phyloP scores from a whole-genome alignment of 2,329 filamentous ascomycete genomes.

The Colletotrichum filicis region DNA sequence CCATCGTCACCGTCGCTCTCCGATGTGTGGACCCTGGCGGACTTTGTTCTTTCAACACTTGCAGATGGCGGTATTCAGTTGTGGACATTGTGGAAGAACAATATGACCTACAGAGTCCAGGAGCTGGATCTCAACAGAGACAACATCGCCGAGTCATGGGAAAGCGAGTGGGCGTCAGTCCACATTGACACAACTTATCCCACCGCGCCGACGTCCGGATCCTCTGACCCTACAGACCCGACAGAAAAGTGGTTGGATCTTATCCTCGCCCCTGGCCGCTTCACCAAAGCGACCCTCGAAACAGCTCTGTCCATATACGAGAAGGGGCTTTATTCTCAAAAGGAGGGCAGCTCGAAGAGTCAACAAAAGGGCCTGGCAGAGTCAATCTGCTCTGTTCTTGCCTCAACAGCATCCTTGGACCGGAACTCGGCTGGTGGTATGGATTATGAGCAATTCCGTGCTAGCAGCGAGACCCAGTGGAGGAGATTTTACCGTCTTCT shows the following conservation, averaged over 20 bases:
- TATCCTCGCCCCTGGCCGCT: constrained; percentile 85
- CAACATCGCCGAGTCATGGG: constrained; percentile 71
- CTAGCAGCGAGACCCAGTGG: constrained; percentile 86
- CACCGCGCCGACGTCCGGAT: constrained; percentile 66
- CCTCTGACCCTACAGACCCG: constrained; percentile 74
- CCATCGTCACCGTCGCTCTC: constrained; percentile 77
- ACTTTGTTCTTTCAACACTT: constrained; percentile 74
- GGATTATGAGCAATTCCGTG: constrained; percentile 80
- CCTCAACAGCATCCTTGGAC: constrained; percentile 74
- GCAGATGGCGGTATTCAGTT: constrained; percentile 67
- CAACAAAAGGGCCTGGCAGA: constrained; percentile 72
- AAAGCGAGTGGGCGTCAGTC: constrained; percentile 76
- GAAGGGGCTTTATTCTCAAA: constrained; percentile 63
- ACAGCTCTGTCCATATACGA: constrained; percentile 86
- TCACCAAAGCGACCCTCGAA: constrained; percentile 82
- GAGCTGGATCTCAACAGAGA: constrained; percentile 78
- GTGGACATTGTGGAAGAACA: constrained; percentile 89
- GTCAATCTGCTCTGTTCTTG: constrained; percentile 78
- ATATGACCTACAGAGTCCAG: constrained; percentile 80
- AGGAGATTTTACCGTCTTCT: constrained; percentile 88
- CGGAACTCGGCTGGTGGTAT: constrained; percentile 71
- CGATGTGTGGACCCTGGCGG: constrained; percentile 82
- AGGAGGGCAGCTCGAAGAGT: constrained; percentile 53
- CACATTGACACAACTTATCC: constrained; percentile 68
- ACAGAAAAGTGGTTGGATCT: constrained; percentile 89